Conservation (phyloP, 495 filamentous ascomycete genomes). For the Penicillium ucsense region DNA sequence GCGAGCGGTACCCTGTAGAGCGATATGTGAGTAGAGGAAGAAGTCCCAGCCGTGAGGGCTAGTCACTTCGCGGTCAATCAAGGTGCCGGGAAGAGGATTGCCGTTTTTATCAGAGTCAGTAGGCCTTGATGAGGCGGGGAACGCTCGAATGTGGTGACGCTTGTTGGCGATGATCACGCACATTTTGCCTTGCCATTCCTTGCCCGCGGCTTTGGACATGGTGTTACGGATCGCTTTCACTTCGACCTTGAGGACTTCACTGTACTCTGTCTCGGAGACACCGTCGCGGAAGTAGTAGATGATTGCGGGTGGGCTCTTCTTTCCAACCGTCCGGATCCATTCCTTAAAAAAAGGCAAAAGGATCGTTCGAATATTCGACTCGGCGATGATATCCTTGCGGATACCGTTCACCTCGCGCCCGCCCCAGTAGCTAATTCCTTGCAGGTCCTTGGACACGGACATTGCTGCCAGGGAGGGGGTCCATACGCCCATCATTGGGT, state of each 20-base stretch:
- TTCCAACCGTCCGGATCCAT: conserved; percentile 51
- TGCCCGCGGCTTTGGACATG: conserved; percentile 1
- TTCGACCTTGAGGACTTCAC: conserved; percentile 66
- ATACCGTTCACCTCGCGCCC: conserved; percentile 68
- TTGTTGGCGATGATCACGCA: conserved; percentile 84
- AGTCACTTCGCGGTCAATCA: conserved; percentile 81
- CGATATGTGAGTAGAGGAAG: conserved; percentile 63
- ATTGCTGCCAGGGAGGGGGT: conserved; percentile 78
- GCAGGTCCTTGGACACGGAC: conserved; percentile 65
- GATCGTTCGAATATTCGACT: conserved; percentile 52
- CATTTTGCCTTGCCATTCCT: conserved; percentile 43
- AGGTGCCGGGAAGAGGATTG: conserved; percentile 72
- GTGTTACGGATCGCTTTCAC: conserved; percentile 51
- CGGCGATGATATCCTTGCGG: conserved; percentile 63
- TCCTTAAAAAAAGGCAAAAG: conserved; percentile 49
- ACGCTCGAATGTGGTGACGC: conserved; percentile 89
- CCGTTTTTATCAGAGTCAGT: conserved; percentile 53
- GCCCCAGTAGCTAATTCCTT: conserved; percentile 62
- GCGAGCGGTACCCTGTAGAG: conserved; percentile 69
- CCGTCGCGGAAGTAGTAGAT: conserved; percentile 94
- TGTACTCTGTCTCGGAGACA: conserved; percentile 77
- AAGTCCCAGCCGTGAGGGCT: conserved; percentile 87
- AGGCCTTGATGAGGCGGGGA: conserved; percentile 48
- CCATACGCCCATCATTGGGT: conserved; percentile 54
- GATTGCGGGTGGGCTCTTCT: conserved; percentile 44